Evolutionary conservation across 805 yeast genomes (phyloP).

Genomic region (Wickerhamiella alocasiicola): DNA sequence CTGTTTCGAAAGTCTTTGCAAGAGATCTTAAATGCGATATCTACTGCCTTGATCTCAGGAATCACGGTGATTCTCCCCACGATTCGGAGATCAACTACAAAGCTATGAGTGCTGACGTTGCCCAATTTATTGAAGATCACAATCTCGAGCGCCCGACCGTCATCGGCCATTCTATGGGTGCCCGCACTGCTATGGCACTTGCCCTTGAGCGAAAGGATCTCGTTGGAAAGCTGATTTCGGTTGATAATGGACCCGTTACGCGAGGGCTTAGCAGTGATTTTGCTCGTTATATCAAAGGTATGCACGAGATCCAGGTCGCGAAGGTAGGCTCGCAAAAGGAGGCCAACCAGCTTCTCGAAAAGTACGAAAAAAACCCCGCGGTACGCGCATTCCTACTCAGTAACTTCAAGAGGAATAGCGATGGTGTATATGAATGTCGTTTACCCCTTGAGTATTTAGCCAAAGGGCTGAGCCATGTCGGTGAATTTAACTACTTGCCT

Average conservation of each 20-base stretch:
- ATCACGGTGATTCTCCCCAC: slow-evolving; percentile 91
- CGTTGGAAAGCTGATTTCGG: slow-evolving; percentile 53
- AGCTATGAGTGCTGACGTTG: slow-evolving; percentile 77
- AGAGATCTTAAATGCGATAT: slow-evolving; percentile 27
- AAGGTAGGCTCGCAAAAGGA: slow-evolving; percentile 43
- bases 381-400: slow-evolving; percentile 70
- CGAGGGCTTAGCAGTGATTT: slow-evolving; percentile 47
- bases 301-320: slow-evolving; percentile 43
- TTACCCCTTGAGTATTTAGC: slow-evolving; percentile 65
- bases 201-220: slow-evolving; percentile 53
- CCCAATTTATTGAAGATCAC: slow-evolving; percentile 44
- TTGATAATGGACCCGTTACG: slow-evolving; percentile 83
- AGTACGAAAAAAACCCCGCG: slow-evolving; percentile 46
- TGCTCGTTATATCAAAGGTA: slow-evolving; percentile 50
- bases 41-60: slow-evolving; percentile 52
- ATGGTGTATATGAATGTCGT: slow-evolving; percentile 33
- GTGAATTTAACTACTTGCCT: slow-evolving; percentile 65
- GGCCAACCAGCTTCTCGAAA: slow-evolving; percentile 50
- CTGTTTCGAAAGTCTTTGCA: slow-evolving; percentile 48
- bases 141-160: slow-evolving; percentile 26
- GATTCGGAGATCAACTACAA: slow-evolving; percentile 59
- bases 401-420: slow-evolving; percentile 40
- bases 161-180: slow-evolving; percentile 53
- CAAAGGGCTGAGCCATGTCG: slow-evolving; percentile 50
- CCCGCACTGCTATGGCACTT: slow-evolving; percentile 82